These are phyloP conservation scores for Pyricularia pennisetigena DNA, from an alignment of 2,329 filamentous ascomycete species.

Conservation along the genomic window DNA sequence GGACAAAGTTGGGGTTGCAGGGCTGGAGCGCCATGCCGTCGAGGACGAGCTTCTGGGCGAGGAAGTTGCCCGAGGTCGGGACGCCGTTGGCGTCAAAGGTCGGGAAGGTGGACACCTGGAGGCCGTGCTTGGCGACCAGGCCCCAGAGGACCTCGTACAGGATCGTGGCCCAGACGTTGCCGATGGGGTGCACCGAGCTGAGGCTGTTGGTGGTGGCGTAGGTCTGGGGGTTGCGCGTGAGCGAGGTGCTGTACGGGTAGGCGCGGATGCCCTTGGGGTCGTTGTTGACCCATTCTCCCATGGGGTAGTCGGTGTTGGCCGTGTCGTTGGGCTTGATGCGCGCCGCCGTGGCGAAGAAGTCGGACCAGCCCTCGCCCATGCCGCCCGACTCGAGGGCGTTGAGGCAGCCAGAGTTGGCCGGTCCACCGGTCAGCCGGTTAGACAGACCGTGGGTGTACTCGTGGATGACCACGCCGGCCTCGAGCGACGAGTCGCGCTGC, in stretches of 20 bases:
- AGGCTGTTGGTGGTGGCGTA: conserved; percentile 33
- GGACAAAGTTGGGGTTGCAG: conserved; percentile 43
- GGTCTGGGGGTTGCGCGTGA: conserved; percentile 37
- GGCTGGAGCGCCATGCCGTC: conserved; percentile 45
- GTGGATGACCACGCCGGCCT: conserved; percentile 50
- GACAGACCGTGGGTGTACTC: conserved; percentile 47
- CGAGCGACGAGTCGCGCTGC: conserved; percentile 44
- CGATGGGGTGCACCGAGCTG: conserved; percentile 33
- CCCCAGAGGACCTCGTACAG: conserved; percentile 50
- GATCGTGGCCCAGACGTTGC: conserved; percentile 40
- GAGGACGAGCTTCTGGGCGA: conserved; percentile 41
- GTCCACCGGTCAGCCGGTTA: conserved; percentile 48
- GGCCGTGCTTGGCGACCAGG: conserved; percentile 44
- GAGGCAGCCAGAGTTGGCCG: conserved; percentile 40
- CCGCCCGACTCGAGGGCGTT: conserved; percentile 36
- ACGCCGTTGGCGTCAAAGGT: conserved; percentile 30
- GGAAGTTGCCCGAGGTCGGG: conserved; percentile 41
- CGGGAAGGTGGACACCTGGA: conserved; percentile 31
- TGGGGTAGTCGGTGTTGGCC: conserved; percentile 31
- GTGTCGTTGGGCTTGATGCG: conserved; percentile 35
- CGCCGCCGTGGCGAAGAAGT: conserved; percentile 43
- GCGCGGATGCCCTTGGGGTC: conserved; percentile 33
- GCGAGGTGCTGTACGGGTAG: conserved; percentile 40
- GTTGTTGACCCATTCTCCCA: conserved; percentile 40
- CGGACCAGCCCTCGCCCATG: conserved; percentile 50